Evolutionary conservation across 768 basidiomycete genomes (phyloP), one percentile per base, ranked within the genome.

Genomic region (Pilatotrama ljubarskyi): DNA sequence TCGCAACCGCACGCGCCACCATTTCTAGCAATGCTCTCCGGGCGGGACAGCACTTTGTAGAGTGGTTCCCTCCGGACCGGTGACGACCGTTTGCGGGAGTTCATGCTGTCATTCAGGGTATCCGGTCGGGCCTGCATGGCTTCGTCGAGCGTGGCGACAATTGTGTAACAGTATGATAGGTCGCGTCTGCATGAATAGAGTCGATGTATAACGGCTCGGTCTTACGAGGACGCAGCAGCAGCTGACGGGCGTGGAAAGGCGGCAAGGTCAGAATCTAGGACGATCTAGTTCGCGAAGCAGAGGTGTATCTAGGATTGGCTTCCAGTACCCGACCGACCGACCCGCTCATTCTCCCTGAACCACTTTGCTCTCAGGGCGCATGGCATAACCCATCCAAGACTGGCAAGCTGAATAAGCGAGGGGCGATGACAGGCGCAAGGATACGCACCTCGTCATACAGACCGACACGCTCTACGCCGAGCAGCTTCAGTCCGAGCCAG

Each of bases 381-480:
- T 77, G 2, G 94, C 93, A 72, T 97, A 98, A 3, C 96, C 96
- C 2, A 91, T 91, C 96, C 96, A 98, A 26, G 92, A 93, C 95
- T 96, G 65, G 37, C 38, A n/a, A n/a, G n/a, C n/a, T 40, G 53
- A 10, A 14, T n/a, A 17, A 17, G 47, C 20, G n/a, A 18, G n/a
- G 17, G 61, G 41, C 57, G 55, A 14, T 14, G n/a, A 40, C 38
- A 40, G 14, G 5, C 44, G 20, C 6, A 51, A 18, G 8, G 5
- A 1, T 65, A 61, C 84, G 51, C 69, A 96, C 95, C 84, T 99
- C 97, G 66, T 99, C 97, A 69, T 98, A 99, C 11, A 98, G 73
- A n/a, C 82, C 83, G 40, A 89, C 76, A 22, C 78, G 76, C 53
- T 60, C 72, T 5, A 83, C 82, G 14, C 85, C 86, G 46, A 94